Conservation (phyloP, 116 monocot genomes). For the Zostera marina region DNA sequence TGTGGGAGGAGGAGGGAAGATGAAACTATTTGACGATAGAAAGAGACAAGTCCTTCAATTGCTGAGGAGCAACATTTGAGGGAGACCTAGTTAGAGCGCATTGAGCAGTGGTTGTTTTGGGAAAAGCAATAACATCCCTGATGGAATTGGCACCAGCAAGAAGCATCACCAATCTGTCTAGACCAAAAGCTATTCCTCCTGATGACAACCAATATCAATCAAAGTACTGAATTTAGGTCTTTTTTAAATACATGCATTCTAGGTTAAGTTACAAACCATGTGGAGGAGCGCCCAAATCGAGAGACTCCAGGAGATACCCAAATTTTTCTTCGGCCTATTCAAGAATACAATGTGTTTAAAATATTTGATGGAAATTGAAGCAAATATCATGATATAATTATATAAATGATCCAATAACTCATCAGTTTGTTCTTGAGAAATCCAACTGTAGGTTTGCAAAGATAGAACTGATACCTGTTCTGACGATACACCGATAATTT, state of each 20-base stretch:
- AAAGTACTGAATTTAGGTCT: not conserved
- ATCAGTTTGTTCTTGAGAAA: not conserved
- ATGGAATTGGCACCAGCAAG: slow-evolving; percentile 83
- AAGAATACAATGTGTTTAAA: not conserved
- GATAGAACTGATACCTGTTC: slow-evolving; percentile 37
- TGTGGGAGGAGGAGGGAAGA: too few species aligned
- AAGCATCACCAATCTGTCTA: slow-evolving; percentile 94
- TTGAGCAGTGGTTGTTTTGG: slow-evolving; percentile 93
- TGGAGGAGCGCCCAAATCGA: slow-evolving; percentile 96
- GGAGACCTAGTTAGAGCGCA: slow-evolving; percentile 83
- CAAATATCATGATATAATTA: not conserved
- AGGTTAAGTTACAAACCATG: slow-evolving; percentile 30
- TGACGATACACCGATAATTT: slow-evolving; percentile 59
- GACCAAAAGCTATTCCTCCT: slow-evolving; percentile 96
- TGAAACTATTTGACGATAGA: slow-evolving; percentile 1
- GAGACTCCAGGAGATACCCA: slow-evolving; percentile 84
- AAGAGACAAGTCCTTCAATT: slow-evolving; percentile 61
- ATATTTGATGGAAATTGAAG: not conserved
- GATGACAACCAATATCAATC: slow-evolving; percentile 4
- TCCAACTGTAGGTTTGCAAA: not conserved
- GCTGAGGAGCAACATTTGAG: slow-evolving; percentile 59
- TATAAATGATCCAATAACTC: not conserved
- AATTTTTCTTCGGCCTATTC: slow-evolving; percentile 93
- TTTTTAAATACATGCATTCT: too few species aligned
- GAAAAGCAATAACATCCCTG: slow-evolving; percentile 95